Base-by-base conservation (phyloP, 1,284 basidiomycete species). In the Cryptococcus deneoformans region DNA sequence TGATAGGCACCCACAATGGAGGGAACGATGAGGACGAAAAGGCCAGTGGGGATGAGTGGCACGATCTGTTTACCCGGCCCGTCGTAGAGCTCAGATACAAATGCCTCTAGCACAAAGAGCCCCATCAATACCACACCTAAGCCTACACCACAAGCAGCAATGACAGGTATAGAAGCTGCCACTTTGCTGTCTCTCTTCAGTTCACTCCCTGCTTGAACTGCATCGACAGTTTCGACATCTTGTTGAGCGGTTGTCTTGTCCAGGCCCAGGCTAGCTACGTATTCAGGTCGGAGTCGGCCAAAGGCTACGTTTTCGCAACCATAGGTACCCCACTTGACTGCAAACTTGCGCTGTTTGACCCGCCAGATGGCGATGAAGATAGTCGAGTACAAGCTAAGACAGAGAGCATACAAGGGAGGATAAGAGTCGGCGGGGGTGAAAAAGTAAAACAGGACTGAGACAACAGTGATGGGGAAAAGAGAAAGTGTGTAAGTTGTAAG, bases 301-400 rank as follows among this genome's bases (percentile, higher is more conserved):
- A 92, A 89, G 20, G 85, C 84, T 70, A 87, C 85, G 0, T 86
- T 85, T 59, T 76, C 70, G 55, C 70, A 71, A 12, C 88, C 89
- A 12, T 83, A 82, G 0, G 88, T 89, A 10, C 88, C 87, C 82
- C 91, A 94, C 37, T 85, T 82, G 20, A 92, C 84, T 1, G 90
- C 85, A 11, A 95, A 80, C 46, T 87, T 84, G 14, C 87, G 84
- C 77, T 97, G 89, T 52, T 84, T 84, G 50, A 94, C 83, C 35
- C 87, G 83, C 93, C 93, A 97, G 79, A 85, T 86, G 71, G 96
- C 92, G 59, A 92, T 86, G 66, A 93, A 93, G n/a, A 83, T 74
- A 50, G 90, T 81, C 0, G 88, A 86, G 89, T 92, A 97, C 7
- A 92, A 61, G 5, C 86, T 83, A 43, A 94, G 79, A 16, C 88